Evolutionary conservation across 768 basidiomycete species (phyloP).

Genomic region (Artomyces pyxidatus): DNA sequence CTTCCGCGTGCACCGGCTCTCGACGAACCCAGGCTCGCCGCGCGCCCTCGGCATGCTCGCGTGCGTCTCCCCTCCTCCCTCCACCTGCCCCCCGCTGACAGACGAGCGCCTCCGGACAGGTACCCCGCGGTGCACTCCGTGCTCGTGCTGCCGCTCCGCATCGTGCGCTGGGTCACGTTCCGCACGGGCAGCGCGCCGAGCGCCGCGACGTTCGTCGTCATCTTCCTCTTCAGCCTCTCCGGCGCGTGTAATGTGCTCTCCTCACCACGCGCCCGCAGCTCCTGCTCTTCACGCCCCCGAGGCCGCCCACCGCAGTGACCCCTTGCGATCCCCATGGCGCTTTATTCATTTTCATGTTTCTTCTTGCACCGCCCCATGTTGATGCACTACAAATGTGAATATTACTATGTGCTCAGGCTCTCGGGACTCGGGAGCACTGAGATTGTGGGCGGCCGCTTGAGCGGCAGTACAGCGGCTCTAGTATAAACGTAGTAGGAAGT

Average conservation of each 20-base stretch:
- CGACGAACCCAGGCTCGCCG: conserved; percentile 1
- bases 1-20: conserved; percentile 16
- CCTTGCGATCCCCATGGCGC: too few species aligned
- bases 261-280: conserved; percentile 28
- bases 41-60: conserved; percentile 18
- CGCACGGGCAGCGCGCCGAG: conserved; percentile 16
- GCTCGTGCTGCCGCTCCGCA: conserved; percentile 31
- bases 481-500: too few species aligned
- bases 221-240: conserved; percentile 28
- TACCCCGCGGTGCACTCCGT: conserved; percentile 34
- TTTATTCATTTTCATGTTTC: too few species aligned
- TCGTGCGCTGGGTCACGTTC: conserved; percentile 33
- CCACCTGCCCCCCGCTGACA: neutral
- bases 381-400: too few species aligned
- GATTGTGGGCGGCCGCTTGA: too few species aligned
- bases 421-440: too few species aligned
- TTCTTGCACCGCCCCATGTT: too few species aligned
- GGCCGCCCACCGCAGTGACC: too few species aligned
- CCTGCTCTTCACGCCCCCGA: conserved; percentile 27
- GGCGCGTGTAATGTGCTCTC: conserved; percentile 33
- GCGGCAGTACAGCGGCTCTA: too few species aligned
- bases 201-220: conserved; percentile 26
- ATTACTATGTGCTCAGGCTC: too few species aligned
- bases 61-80: conserved; percentile 14
- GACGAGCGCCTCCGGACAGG: too few species aligned